Conservation (phyloP, 164 flowering plant genomes). For the Akebia trifoliata region DNA sequence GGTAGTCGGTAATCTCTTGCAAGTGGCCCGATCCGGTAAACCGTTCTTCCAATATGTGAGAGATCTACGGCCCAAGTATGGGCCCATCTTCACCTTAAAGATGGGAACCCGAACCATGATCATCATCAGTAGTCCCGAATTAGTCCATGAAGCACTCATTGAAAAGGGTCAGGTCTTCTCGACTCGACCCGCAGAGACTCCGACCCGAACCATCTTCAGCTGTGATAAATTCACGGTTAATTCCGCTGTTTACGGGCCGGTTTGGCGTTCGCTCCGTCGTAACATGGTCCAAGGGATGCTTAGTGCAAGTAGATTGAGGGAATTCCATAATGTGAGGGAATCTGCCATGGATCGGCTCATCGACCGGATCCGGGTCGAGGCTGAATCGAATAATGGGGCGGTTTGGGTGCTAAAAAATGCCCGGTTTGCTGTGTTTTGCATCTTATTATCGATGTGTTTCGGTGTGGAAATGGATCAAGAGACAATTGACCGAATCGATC, state of each 20-base stretch:
- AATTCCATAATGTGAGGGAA: constrained; percentile 39
- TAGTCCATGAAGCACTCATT: constrained; percentile 67
- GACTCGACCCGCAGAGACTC: constrained; percentile 68
- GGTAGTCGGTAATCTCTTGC: constrained; percentile 86
- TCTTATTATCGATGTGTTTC: constrained; percentile 78
- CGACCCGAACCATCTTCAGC: constrained; percentile 77
- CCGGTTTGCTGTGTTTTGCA: constrained; percentile 78
- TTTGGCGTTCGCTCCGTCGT: constrained; percentile 80
- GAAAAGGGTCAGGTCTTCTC: constrained; percentile 61
- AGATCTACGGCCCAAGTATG: constrained; percentile 45
- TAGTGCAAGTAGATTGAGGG: constrained; percentile 45
- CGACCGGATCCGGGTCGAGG: constrained; percentile 42
- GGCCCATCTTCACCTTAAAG: constrained; percentile 69
- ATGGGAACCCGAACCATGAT: constrained; percentile 84
- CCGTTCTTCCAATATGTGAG: constrained; percentile 57
- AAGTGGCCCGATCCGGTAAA: constrained; percentile 72
- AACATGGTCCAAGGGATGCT: constrained; percentile 95
- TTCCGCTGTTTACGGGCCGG: constrained; percentile 73
- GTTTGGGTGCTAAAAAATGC: constrained; percentile 76
- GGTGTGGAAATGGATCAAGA: constrained; percentile 76
- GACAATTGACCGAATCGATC: constrained; percentile 49
- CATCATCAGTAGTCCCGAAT: constrained; percentile 43
- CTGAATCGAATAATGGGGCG: constrained; percentile 38
- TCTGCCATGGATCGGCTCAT: constrained; percentile 67
- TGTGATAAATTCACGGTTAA: constrained; percentile 85